Evolutionary conservation across 129 eudicot species (phyloP), one percentile per base, ranked within the genome.

Genomic region (Flaveria bidentis): DNA sequence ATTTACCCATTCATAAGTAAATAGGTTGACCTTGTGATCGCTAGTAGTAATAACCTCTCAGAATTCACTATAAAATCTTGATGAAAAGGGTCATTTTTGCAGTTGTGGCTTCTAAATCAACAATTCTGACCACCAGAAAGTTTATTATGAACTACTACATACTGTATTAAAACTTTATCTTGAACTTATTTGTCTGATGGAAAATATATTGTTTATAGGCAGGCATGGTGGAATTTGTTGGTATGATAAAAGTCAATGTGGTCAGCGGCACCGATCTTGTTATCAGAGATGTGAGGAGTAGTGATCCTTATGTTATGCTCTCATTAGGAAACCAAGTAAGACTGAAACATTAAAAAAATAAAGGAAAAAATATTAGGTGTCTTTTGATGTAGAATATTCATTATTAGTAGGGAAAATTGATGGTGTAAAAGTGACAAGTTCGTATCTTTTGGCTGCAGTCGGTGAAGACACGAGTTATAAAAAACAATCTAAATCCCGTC

Each of bases 161-260:
- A 58, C 25, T 78, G 55, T 9, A 39, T 62, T 52, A 22, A 25
- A 49, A 49, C 50, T 15, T 4, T 52, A 4, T 26, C 9, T 15
- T 68, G 64, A 64, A 72, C 72, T 42, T 72, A 39, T 26, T 23
- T 42, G n/a, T 79, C 67, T 73, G 61, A 80, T 66, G 62, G 51
- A 71, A 42, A 41, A 68, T 71, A 79, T 72, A 15, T 67, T 74
- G 71, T 69, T 66, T 81, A 79, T 84, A 93, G 98, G 97, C 97
- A 84, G 98, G 98, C 73, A 93, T 93, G 98, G 88, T 93, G 23
- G 98, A 93, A 83, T 93, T 93, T 81, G 84, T 93, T 68, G 98
- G 98, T 36, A 75, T 91, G 83, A 93, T 93, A 61, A 91, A 93
- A 69, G 98, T 91, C 70, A 91, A 91, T 77, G 90, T 93, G 72